Evolutionary conservation across 2,329 filamentous ascomycete species (phyloP), one percentile per base, ranked within the genome.

Genomic region (Graphium sp.): DNA sequence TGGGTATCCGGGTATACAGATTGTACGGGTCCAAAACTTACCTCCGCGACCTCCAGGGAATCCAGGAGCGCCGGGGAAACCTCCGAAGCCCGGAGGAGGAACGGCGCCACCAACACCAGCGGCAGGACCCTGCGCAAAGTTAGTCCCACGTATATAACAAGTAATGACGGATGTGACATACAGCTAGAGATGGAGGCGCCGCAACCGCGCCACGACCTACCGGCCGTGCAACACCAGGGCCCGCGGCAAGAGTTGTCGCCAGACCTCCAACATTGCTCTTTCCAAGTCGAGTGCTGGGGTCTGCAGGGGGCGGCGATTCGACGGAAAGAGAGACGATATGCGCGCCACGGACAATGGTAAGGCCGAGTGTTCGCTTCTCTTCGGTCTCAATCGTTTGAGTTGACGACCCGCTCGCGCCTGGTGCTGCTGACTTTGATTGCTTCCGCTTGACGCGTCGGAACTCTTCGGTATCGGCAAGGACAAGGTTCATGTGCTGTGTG

Each of bases 391-490:
- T 66, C 27, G 78, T 69, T 46, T 79, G 68, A 29, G 68, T 59
- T 40, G 71, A 66, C n/a, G n/a, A n/a, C n/a, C n/a, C n/a, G 32
- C 65, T 64, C 39, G 73, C 62, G 35, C 66, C 66, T 14, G 74
- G 70, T 24, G 77, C 72, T 28, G 66, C 54, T 30, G 68, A 59
- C 60, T 89, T 91, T 42, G 71, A 66, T 43, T 76, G 71, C 62
- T 79, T 87, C 55, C 80, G 72, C 62, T 89, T 91, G 37, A 87
- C 76, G 49, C 79, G 79, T 51, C 85, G 80, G 56, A 93, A 94
- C 55, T 95, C 87, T 68, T 98, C 89, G 41, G 89, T 95, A 49
- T 98, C 89, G 56, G 87, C 89, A 37, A 98, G 79, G 36, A 98
- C 89, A 39, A 98, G 72, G 55, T 98, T 98, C 89, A 98, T 98